Evolutionary conservation across 1,284 basidiomycete species (phyloP).

Genomic region (Cutaneotrichosporon spelunceum): DNA sequence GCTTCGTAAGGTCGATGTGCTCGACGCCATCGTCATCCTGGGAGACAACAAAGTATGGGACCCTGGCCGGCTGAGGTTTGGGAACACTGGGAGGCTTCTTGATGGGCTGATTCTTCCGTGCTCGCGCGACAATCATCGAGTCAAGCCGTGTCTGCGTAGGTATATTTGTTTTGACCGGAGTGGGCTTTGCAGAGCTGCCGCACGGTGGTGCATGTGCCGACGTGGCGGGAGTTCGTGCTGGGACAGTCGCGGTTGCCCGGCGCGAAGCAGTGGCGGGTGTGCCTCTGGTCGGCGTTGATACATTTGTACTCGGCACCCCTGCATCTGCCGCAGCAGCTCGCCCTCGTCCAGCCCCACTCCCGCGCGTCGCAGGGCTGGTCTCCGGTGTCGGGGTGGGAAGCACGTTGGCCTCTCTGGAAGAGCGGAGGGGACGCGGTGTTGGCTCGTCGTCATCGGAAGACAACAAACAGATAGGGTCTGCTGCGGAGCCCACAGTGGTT

Average conservation of each 20-base stretch:
- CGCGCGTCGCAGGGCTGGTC: not conserved
- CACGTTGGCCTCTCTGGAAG: not conserved
- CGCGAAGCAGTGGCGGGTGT: too few species aligned
- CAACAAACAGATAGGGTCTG: slow-evolving; percentile 5
- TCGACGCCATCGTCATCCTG: slow-evolving; percentile 14
- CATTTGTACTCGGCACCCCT: not conserved
- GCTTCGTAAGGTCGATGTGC: slow-evolving; percentile 12
- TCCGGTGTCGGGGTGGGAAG: not conserved
- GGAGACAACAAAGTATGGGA: slow-evolving; percentile 2
- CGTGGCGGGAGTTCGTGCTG: not conserved
- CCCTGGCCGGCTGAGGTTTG: not conserved
- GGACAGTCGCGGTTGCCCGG: not conserved
- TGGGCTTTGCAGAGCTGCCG: not conserved
- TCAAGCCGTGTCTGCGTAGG: slow-evolving; percentile 11
- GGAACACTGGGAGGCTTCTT: not conserved
- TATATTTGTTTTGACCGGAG: not conserved
- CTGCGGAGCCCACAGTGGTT: not conserved
- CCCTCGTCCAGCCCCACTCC: not conserved
- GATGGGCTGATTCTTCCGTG: not conserved
- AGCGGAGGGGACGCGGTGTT: not conserved
- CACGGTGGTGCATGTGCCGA: not conserved
- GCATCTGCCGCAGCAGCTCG: not conserved
- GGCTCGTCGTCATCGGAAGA: slow-evolving; percentile 2
- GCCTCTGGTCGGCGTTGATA: not conserved
- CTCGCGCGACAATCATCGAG: slow-evolving; percentile 9